A percentile compares a stretch with the other conserved stretches of the same genome.
These are phyloP conservation scores for Lentinula novae-zelandiae DNA, from an alignment of 1,284 basidiomycete species.

Conservation along the genomic window DNA sequence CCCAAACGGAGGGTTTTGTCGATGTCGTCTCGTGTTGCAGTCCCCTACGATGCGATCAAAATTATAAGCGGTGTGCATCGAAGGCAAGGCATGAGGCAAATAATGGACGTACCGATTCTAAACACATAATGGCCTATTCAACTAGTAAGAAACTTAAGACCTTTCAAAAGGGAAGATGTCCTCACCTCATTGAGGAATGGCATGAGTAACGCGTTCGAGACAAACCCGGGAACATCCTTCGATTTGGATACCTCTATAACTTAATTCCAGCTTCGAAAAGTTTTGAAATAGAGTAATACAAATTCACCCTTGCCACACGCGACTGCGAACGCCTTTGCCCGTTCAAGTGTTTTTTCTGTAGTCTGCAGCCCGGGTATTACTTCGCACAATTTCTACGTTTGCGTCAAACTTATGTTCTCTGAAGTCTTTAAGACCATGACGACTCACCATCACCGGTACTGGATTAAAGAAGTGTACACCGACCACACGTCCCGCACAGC, in stretches of 20 bases:
- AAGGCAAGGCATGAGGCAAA: no score
- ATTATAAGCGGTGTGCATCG: not conserved
- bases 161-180: not conserved
- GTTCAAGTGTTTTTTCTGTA: conserved; percentile 66
- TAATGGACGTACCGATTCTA: conserved; percentile 64
- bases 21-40: conserved; percentile 91
- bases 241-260: conserved; percentile 79
- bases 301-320: conserved; percentile 85
- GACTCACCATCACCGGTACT: conserved; percentile 83
- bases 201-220: conserved; percentile 86
- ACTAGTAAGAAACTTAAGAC: not conserved
- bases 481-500: conserved; percentile 67
- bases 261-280: conserved; percentile 2
- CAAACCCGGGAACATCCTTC: conserved; percentile 89
- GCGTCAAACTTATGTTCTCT: not conserved
- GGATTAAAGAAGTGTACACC: conserved; percentile 96
- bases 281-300: not conserved
- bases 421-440: conserved; percentile 7
- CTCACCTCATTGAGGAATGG: conserved; percentile 86
- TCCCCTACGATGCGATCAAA: conserved; percentile 47
- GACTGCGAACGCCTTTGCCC: conserved; percentile 80
- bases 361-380: conserved; percentile 94
- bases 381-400: conserved; percentile 79
- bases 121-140: conserved; percentile 81
- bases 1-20: conserved; percentile 92